Percentiles rank a stretch among this genome's conserved stretches.
Evolutionary conservation across 2,329 filamentous ascomycete genomes (phyloP).

Genomic region (Colletotrichum caudatum): DNA sequence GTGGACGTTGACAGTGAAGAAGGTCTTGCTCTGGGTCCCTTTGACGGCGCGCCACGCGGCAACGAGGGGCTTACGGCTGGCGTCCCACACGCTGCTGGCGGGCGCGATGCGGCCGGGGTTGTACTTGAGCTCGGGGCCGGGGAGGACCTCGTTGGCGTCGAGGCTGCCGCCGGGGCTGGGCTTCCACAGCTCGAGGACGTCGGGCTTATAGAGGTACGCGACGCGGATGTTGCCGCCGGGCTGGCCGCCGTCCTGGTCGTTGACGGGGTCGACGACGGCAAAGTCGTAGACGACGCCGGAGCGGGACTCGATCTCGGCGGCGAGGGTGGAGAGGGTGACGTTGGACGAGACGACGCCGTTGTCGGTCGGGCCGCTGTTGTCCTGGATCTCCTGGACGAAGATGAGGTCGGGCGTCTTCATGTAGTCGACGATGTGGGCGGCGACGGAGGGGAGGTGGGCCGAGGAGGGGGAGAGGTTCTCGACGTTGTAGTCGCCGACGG

Average conservation of each 20-base stretch:
- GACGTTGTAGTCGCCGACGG: conserved; percentile 76
- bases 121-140: conserved; percentile 69
- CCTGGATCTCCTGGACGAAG: conserved; percentile 79
- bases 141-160: conserved; percentile 68
- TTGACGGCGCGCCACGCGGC: conserved; percentile 73
- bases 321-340: conserved; percentile 68
- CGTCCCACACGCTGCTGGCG: conserved; percentile 67
- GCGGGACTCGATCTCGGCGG: conserved; percentile 61
- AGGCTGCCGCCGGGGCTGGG: conserved; percentile 66
- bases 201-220: conserved; percentile 76
- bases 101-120: conserved; percentile 79
- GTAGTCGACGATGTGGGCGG: conserved; percentile 73
- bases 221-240: conserved; percentile 79
- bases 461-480: conserved; percentile 74
- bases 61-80: conserved; percentile 74
- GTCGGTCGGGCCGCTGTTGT: conserved; percentile 71
- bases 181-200: conserved; percentile 69
- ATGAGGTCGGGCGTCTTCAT: conserved; percentile 73
- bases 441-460: conserved; percentile 67
- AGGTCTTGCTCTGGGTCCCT: conserved; percentile 60
- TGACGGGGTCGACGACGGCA: conserved; percentile 68
- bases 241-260: conserved; percentile 73
- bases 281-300: conserved; percentile 68
- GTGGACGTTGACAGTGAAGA: conserved; percentile 81
- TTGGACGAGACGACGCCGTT: conserved; percentile 69